These are phyloP conservation scores for Leptographium flavum DNA, from an alignment of 2,329 filamentous ascomycete species.

Conservation along the genomic window DNA sequence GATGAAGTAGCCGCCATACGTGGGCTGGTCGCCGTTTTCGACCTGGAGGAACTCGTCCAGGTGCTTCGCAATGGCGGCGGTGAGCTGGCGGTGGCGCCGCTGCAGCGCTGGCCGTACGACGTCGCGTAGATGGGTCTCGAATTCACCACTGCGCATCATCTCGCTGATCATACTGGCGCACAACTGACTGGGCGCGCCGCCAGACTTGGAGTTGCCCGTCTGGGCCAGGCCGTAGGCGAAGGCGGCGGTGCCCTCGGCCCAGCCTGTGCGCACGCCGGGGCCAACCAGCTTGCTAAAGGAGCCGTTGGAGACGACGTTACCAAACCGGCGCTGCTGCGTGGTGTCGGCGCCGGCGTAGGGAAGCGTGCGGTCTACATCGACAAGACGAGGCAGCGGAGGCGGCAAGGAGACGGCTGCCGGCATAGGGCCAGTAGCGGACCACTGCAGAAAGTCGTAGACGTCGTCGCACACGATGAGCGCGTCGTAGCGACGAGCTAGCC, in stretches of 20 bases:
- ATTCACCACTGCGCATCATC: constrained; percentile 28
- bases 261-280: constrained; percentile 75
- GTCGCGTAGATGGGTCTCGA: constrained; percentile 29
- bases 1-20: constrained; percentile 74
- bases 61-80: constrained; percentile 42
- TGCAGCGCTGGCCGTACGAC: constrained; percentile 31
- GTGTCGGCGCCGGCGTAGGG: constrained; percentile 25
- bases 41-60: constrained; percentile 25
- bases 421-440: constrained; percentile 29
- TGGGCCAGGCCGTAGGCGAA: constrained; percentile 36
- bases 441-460: constrained; percentile 87
- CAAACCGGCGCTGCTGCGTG: constrained; percentile 43
- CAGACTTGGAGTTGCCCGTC: constrained; percentile 38
- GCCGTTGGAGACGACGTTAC: constrained; percentile 73
- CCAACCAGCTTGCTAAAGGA: constrained; percentile 81
- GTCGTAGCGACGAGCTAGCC: constrained; percentile 64
- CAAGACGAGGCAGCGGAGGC: constrained; percentile 50
- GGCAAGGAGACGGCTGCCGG: constrained; percentile 18
- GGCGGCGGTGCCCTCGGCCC: constrained; percentile 57
- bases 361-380: constrained; percentile 61
- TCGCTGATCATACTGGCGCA: constrained; percentile 34
- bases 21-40: constrained; percentile 14
- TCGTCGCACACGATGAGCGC: constrained; percentile 81
- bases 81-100: constrained; percentile 35
- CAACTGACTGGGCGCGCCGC: constrained; percentile 40